Base-by-base conservation (phyloP, 75 land plant genomes). In the Cupressus sempervirens region DNA sequence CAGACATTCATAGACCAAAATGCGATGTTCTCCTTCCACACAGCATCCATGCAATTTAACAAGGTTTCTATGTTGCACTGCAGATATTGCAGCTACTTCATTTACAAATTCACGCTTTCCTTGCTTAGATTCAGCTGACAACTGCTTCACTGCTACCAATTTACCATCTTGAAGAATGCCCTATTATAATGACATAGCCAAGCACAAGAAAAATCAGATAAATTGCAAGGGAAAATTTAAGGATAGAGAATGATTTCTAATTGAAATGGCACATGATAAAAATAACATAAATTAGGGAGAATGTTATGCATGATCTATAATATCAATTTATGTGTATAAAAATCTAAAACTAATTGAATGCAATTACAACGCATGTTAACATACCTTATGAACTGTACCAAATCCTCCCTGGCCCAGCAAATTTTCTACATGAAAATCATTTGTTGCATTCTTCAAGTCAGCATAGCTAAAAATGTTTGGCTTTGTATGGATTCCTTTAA, bases 381-480 rank as follows among this genome's bases (percentile, higher is more conserved):
- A 18, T 52, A 87, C 88, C 88, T 87, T 87, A 58, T 86, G 80
- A 86, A 87, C 88, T 32, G 88, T 83, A 43, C 88, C 88, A 56
- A 62, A 87, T 62, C 68, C 83, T 52, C 88, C 88, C 41, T 87
- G 83, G 20, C 88, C 88, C 50, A 87, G 46, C 81, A 58, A 86
- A n/a, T 87, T 87, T 46, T 87, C 82, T 52, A 16, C 53, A 58
- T 87, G 52, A 35, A 87, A 87, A 53, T 86, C 76, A 58, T 80
- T n/a, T 53, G 87, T 86, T 18, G 62, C 83, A 62, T 1, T 48
- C 77, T 58, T 88, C 56, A 92, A 74, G 58, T 90, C 89, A 29
- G 84, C 46, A 77, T 88, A 92, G 36, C 86, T 90, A 82, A 90
- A 90, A 43, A 87, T 86, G 84, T 90, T 74, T 35, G 89, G 88